Conservation (phyloP, 2,329 filamentous ascomycete species). For the Aspergillus sojae region DNA sequence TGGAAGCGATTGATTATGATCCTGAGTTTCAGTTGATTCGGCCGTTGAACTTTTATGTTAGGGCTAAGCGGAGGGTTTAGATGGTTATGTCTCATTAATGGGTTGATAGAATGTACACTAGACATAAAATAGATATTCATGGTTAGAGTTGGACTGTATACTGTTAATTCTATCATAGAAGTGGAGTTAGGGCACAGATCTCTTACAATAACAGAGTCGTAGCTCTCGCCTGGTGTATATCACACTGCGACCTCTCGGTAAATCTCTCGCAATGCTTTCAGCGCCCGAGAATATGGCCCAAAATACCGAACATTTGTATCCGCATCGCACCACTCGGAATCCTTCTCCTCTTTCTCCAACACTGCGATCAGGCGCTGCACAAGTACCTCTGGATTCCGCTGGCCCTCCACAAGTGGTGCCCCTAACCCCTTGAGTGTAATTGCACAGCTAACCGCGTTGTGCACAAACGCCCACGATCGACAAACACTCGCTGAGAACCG, state of each 20-base stretch:
- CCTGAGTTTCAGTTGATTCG: conserved; percentile 24
- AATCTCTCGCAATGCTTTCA: conserved; percentile 18
- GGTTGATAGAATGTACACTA: too few species aligned
- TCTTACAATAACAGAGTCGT: background rate
- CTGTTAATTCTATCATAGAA: too few species aligned
- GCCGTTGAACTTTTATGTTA: conserved; percentile 24
- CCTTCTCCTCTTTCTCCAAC: conserved; percentile 20
- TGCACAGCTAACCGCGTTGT: conserved; percentile 26
- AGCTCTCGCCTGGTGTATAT: conserved; percentile 16
- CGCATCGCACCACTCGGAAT: conserved; percentile 22
- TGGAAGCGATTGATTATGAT: conserved; percentile 39
- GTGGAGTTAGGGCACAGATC: background rate
- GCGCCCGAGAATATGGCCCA: conserved; percentile 23
- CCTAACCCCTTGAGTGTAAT: conserved; percentile 15
- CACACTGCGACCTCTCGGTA: background rate
- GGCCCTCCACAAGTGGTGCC: background rate
- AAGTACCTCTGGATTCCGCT: background rate
- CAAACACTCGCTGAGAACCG: conserved; percentile 20
- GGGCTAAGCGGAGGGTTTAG: conserved; percentile 34
- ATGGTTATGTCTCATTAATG: too few species aligned
- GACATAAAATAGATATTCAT: too few species aligned
- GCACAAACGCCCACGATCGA: conserved; percentile 26
- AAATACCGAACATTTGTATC: conserved; percentile 25
- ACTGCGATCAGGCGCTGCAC: conserved; percentile 15
- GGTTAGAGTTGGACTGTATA: too few species aligned